phyloP scores from a whole-genome alignment of 371 early-diverging fungal genomes.

The Homolaphlyctis polyrhiza region DNA sequence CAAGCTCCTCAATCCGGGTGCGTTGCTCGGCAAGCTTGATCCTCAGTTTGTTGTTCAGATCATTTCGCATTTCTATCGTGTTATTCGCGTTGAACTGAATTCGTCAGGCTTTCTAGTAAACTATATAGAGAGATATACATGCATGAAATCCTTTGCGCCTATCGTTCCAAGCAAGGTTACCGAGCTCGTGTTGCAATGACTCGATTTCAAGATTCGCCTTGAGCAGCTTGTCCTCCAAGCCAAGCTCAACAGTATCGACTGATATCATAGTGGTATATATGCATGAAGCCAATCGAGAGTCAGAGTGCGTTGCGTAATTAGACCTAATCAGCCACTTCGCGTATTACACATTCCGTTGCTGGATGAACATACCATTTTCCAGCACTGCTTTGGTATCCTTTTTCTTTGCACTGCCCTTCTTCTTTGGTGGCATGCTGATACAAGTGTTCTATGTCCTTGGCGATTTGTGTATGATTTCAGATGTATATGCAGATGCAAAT shows the following conservation, averaged over 20 bases:
- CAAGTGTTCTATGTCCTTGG: too few species aligned
- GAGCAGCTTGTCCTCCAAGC: constrained; percentile 27
- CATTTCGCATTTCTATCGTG: constrained; percentile 25
- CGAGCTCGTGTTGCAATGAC: constrained; percentile 30
- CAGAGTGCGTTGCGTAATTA: background rate
- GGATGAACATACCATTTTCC: too few species aligned
- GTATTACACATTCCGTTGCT: background rate
- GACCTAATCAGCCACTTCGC: background rate
- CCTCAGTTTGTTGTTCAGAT: constrained; percentile 20
- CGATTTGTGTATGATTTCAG: too few species aligned
- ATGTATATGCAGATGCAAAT: too few species aligned
- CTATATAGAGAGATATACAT: background rate
- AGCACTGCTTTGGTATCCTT: constrained; percentile 6
- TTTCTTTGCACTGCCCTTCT: constrained; percentile 15
- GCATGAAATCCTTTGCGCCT: background rate
- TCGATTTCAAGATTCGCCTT: constrained; percentile 34
- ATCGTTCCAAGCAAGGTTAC: constrained; percentile 6
- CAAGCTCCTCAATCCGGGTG: constrained; percentile 24
- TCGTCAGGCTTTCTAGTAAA: too few species aligned
- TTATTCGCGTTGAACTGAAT: background rate
- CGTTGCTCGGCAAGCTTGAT: constrained; percentile 18
- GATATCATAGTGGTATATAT: background rate
- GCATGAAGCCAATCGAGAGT: background rate
- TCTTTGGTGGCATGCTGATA: constrained; percentile 30
- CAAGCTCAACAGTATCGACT: background rate